These are phyloP conservation scores for Camellia sinensis DNA, from an alignment of 148 eudicot species.

Conservation along the genomic window DNA sequence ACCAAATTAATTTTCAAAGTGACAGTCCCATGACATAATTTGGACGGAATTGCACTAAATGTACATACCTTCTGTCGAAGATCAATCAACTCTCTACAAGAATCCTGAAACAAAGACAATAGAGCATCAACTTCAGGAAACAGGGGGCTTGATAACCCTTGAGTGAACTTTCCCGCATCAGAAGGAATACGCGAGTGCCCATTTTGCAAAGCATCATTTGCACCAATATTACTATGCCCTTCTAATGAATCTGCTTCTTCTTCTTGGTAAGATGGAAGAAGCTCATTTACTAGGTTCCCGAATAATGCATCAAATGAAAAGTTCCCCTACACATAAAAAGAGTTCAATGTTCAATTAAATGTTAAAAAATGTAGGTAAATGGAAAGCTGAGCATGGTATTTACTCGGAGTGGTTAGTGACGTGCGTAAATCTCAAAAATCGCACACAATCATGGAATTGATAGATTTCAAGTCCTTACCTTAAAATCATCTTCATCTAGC, in stretches of 20 bases:
- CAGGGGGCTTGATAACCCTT: constrained; percentile 64
- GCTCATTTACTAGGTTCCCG: constrained; percentile 83
- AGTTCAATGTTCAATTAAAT: neutral
- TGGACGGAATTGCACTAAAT: neutral
- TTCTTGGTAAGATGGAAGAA: constrained; percentile 76
- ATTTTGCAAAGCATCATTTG: constrained; percentile 53
- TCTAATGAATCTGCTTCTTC: constrained; percentile 58
- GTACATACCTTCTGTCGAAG: constrained; percentile 68
- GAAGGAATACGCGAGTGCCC: constrained; percentile 45
- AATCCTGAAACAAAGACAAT: constrained; percentile 75
- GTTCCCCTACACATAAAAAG: constrained; percentile 61
- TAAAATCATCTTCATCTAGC: constrained; percentile 86
- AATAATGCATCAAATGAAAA: constrained; percentile 97
- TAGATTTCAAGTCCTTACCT: constrained; percentile 43
- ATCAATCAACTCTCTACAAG: constrained; percentile 79
- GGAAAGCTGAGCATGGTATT: neutral
- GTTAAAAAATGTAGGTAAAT: neutral
- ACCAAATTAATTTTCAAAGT: constrained; percentile 13
- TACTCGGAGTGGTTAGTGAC: neutral
- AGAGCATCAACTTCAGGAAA: constrained; percentile 95
- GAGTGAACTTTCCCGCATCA: constrained; percentile 40
- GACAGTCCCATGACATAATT: constrained; percentile 3
- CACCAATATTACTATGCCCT: constrained; percentile 45
- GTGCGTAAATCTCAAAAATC: neutral
- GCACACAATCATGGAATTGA: neutral